These are phyloP conservation scores for Aspergillus ustus DNA, from an alignment of 2,329 filamentous ascomycete species.

Conservation along the genomic window DNA sequence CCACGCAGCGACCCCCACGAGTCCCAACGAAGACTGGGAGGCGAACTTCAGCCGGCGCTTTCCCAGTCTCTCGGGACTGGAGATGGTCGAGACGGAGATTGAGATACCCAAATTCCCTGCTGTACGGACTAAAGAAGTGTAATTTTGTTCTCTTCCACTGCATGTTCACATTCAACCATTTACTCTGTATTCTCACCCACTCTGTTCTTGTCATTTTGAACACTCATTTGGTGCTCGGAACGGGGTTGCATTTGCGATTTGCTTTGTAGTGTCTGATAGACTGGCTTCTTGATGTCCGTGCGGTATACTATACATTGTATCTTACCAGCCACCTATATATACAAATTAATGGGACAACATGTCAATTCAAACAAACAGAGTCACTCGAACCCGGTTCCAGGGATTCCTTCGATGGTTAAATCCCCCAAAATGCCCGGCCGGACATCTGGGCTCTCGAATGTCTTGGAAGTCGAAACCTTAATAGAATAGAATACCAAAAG, in stretches of 20 bases:
- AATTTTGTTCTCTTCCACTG: slow-evolving; percentile 17
- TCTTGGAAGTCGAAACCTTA: background rate
- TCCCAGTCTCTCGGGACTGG: slow-evolving; percentile 80
- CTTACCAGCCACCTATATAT: slow-evolving; percentile 16
- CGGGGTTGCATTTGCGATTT: slow-evolving; percentile 18
- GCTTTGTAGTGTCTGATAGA: slow-evolving; percentile 10
- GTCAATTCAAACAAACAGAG: background rate
- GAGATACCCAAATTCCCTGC: slow-evolving; percentile 43
- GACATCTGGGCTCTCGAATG: background rate
- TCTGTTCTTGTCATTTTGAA: background rate
- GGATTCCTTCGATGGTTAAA: background rate
- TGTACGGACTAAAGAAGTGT: slow-evolving; percentile 50
- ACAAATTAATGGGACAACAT: slow-evolving; percentile 1
- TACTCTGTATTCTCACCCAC: slow-evolving; percentile 3
- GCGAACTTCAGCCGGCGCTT: slow-evolving; percentile 81
- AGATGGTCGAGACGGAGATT: slow-evolving; percentile 80
- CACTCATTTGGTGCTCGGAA: slow-evolving; percentile 1
- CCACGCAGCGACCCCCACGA: slow-evolving; percentile 32
- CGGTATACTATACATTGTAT: slow-evolving; percentile 16
- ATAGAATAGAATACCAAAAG: slow-evolving; percentile 13
- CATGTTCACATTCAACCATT: slow-evolving; percentile 12
- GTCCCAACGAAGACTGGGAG: slow-evolving; percentile 63
- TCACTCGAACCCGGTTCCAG: background rate
- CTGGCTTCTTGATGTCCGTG: slow-evolving; percentile 16
- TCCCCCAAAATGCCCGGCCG: background rate